phyloP scores from a whole-genome alignment of 805 yeast genomes.

The Priceomyces medius region DNA sequence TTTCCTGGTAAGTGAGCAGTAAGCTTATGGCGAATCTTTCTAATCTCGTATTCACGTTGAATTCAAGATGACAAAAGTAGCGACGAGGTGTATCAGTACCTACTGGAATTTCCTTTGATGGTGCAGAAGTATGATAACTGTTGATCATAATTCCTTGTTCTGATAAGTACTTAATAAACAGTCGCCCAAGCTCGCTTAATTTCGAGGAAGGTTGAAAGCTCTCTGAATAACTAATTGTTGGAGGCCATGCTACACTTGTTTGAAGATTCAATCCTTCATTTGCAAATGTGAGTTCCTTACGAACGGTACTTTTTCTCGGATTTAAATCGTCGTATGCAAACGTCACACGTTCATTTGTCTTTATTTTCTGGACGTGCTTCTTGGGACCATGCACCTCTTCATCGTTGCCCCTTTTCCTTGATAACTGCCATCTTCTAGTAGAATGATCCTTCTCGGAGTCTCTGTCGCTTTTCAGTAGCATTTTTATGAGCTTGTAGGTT shows the following conservation, averaged over 20 bases:
- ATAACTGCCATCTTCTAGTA: neutral
- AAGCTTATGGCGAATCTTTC: slow-evolving; percentile 10
- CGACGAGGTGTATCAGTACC: neutral
- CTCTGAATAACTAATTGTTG: neutral
- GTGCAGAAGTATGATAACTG: neutral
- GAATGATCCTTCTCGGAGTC: neutral
- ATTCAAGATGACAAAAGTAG: slow-evolving; percentile 13
- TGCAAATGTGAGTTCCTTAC: neutral
- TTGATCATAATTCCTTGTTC: slow-evolving; percentile 11
- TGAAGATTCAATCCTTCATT: neutral
- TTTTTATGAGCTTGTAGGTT: neutral
- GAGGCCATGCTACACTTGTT: neutral
- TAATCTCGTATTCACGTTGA: slow-evolving; percentile 4
- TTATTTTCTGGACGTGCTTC: neutral
- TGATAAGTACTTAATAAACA: slow-evolving; percentile 9
- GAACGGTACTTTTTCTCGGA: neutral
- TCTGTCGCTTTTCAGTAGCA: neutral
- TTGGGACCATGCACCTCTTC: neutral
- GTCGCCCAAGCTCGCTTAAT: slow-evolving; percentile 8
- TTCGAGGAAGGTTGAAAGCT: slow-evolving; percentile 1
- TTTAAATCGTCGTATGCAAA: neutral
- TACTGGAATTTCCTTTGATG: neutral
- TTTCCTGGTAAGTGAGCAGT: slow-evolving; percentile 8
- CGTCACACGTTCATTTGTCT: neutral
- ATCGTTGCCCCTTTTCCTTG: neutral